Conservation (phyloP, 306 rosid species). For the Lotus japonicus region DNA sequence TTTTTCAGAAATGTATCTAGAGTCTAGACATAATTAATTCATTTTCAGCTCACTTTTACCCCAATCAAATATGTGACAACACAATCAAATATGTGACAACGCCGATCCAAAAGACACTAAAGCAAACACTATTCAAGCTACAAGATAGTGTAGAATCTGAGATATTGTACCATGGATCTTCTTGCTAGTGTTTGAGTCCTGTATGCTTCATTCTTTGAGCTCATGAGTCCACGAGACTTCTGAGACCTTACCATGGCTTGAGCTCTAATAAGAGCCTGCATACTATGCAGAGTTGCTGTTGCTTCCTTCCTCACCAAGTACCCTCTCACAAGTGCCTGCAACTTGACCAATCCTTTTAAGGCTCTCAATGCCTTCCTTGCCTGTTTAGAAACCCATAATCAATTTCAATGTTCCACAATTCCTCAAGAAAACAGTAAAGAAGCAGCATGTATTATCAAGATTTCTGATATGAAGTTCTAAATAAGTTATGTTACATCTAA, state of each 20-base stretch:
- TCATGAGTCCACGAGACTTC: conserved; percentile 34
- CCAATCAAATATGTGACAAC: no score
- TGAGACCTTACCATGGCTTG: conserved; percentile 85
- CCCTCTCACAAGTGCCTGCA: conserved; percentile 89
- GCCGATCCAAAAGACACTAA: no score
- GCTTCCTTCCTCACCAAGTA: conserved; percentile 85
- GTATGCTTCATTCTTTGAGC: conserved; percentile 27
- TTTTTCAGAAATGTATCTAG: no score
- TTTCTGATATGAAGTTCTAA: background rate
- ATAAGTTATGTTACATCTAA: no score
- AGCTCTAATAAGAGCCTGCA: conserved; percentile 93
- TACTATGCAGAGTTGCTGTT: conserved; percentile 72
- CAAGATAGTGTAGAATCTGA: background rate
- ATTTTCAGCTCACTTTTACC: no score
- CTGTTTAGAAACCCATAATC: conserved; percentile 24
- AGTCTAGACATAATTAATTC: no score
- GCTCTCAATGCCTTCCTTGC: conserved; percentile 93
- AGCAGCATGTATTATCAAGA: background rate
- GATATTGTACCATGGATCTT: conserved; percentile 57
- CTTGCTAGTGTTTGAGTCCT: conserved; percentile 48
- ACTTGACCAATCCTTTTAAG: conserved; percentile 78
- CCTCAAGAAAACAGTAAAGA: background rate
- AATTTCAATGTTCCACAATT: background rate
- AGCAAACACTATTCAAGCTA: no score
- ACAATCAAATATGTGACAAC: no score